Conservation (phyloP, 169 alveolate genomes). For the Eimeria maxima region DNA sequence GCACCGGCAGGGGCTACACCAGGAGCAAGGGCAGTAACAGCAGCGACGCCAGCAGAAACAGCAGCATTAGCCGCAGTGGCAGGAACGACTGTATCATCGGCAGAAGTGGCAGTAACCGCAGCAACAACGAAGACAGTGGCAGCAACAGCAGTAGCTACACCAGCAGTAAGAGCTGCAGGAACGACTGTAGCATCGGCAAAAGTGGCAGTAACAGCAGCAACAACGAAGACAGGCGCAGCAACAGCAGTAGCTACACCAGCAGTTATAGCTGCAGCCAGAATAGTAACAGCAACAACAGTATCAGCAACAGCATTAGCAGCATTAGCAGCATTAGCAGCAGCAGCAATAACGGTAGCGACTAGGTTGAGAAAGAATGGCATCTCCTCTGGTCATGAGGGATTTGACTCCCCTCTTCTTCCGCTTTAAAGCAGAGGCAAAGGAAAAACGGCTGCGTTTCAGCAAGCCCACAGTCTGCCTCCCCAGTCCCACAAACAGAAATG, state of each 20-base stretch:
- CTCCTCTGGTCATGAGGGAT: slow-evolving; percentile 22
- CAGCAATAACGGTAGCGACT: neutral
- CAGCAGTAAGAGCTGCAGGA: neutral
- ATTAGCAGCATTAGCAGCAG: slow-evolving; percentile 53
- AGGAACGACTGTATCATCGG: neutral
- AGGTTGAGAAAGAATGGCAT: neutral
- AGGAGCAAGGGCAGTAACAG: neutral
- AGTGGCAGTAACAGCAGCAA: neutral
- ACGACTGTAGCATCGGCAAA: no score
- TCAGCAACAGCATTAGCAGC: neutral
- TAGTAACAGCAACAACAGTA: slow-evolving; percentile 16
- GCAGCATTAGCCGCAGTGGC: neutral
- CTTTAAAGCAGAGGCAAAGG: slow-evolving; percentile 31
- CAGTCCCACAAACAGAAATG: slow-evolving; percentile 46
- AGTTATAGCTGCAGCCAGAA: neutral
- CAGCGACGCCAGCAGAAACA: neutral
- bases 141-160: neutral
- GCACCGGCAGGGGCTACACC: neutral
- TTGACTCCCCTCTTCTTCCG: slow-evolving; percentile 52
- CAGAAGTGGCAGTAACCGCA: neutral
- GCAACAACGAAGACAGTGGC: neutral
- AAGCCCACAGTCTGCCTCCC: slow-evolving; percentile 34
- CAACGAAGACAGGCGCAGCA: neutral
- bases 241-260: neutral
- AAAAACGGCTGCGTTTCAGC: neutral